Conservation (phyloP, 2,329 filamentous ascomycete genomes). For the Pestalotiopsis sp. region DNA sequence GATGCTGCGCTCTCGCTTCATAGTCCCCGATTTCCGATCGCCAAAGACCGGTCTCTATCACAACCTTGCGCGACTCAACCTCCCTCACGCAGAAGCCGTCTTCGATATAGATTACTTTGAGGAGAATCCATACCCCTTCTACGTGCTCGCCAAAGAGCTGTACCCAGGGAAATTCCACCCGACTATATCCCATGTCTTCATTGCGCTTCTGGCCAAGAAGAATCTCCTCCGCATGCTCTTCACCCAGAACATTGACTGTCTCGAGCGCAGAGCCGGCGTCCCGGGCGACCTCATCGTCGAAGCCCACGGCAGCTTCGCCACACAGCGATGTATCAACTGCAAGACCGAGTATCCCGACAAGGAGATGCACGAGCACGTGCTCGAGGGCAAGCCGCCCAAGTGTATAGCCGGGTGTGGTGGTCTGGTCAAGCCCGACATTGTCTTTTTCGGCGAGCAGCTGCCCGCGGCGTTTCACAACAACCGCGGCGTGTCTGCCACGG, state of each 20-base stretch:
- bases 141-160: slow-evolving; percentile 86
- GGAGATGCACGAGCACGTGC: slow-evolving; percentile 72
- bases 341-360: slow-evolving; percentile 71
- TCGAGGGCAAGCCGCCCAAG: slow-evolving; percentile 68
- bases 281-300: slow-evolving; percentile 82
- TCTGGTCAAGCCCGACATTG: slow-evolving; percentile 90
- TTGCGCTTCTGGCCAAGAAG: slow-evolving; percentile 80
- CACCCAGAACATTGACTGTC: slow-evolving; percentile 96
- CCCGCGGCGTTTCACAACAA: slow-evolving; percentile 68
- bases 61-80: slow-evolving; percentile 82
- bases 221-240: slow-evolving; percentile 82
- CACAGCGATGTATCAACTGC: slow-evolving; percentile 91
- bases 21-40: slow-evolving; percentile 92
- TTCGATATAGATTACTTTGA: slow-evolving; percentile 93
- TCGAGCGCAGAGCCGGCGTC: slow-evolving; percentile 86
- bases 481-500: slow-evolving; percentile 54
- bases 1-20: slow-evolving; percentile 17
- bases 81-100: slow-evolving; percentile 89
- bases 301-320: slow-evolving; percentile 93
- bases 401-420: slow-evolving; percentile 72
- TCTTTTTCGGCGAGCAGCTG: slow-evolving; percentile 78
- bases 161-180: slow-evolving; percentile 89
- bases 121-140: slow-evolving; percentile 84
- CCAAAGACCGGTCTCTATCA: slow-evolving; percentile 92
- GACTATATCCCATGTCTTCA: slow-evolving; percentile 88